These are phyloP conservation scores for Dichotomopilus funicola DNA, from an alignment of 2,329 filamentous ascomycete genomes.

Conservation along the genomic window DNA sequence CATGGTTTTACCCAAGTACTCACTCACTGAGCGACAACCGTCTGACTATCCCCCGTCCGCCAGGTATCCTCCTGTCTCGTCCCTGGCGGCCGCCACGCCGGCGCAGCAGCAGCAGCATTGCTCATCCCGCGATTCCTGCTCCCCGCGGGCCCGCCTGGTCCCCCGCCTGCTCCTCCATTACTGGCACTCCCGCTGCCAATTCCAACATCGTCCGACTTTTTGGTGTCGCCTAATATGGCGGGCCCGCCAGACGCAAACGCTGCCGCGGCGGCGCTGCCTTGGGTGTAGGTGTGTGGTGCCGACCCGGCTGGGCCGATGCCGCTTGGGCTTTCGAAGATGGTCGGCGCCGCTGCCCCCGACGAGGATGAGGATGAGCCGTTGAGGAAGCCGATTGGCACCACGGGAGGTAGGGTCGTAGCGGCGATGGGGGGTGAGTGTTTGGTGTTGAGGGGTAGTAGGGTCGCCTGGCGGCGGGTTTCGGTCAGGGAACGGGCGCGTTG, in stretches of 20 bases:
- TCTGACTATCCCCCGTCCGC: conserved; percentile 38
- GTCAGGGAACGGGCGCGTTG: conserved; percentile 67
- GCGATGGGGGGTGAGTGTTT: conserved; percentile 28
- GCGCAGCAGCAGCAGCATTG: conserved; percentile 30
- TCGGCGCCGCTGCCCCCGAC: too few relatives aligned
- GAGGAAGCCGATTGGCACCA: conserved; percentile 18
- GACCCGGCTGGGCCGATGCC: conserved; percentile 17
- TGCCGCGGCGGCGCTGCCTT: conserved; percentile 8
- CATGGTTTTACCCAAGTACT: neutral
- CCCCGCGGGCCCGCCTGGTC: conserved; percentile 28
- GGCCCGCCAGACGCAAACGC: conserved; percentile 1
- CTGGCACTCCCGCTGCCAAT: too few relatives aligned
- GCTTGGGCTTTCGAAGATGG: conserved; percentile 32
- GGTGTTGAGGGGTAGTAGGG: conserved; percentile 61
- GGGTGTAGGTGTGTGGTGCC: conserved; percentile 1
- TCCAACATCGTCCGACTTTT: conserved; percentile 47
- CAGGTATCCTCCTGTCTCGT: conserved; percentile 85
- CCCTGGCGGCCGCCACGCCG: conserved; percentile 65
- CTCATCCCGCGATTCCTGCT: conserved; percentile 34
- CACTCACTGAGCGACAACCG: conserved; percentile 13
- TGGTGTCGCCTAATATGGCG: conserved; percentile 35
- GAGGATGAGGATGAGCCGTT: conserved; percentile 26
- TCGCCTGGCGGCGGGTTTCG: conserved; percentile 37
- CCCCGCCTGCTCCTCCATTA: too few relatives aligned
- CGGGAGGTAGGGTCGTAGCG: neutral